Conservation (phyloP, 805 yeast species). For the Metschnikowia colocasiae region DNA sequence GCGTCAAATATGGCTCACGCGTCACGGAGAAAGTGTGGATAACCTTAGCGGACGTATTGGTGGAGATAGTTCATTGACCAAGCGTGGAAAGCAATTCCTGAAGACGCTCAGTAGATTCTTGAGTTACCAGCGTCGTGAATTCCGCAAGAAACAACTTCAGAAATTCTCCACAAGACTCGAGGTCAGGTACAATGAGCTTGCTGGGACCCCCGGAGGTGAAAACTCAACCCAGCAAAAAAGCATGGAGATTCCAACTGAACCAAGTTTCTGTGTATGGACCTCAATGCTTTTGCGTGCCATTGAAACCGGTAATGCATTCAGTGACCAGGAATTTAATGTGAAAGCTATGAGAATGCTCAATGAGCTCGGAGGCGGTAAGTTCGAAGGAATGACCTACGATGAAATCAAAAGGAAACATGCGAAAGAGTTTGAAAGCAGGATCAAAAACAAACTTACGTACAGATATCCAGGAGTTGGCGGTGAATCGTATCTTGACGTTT, state of each 20-base stretch:
- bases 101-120: slow-evolving; percentile 72
- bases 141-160: slow-evolving; percentile 58
- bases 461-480: slow-evolving; percentile 98
- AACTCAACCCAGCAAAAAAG: slow-evolving; percentile 12
- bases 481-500: slow-evolving; percentile 90
- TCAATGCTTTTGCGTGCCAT: slow-evolving; percentile 78
- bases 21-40: slow-evolving; percentile 91
- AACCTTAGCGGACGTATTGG: slow-evolving; percentile 86
- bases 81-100: slow-evolving; percentile 73
- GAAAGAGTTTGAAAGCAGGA: slow-evolving; percentile 71
- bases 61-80: slow-evolving; percentile 81
- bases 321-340: slow-evolving; percentile 68
- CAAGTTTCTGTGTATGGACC: slow-evolving; percentile 87
- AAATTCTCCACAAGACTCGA: slow-evolving; percentile 46
- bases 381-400: slow-evolving; percentile 88
- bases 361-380: slow-evolving; percentile 89
- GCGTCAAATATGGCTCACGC: slow-evolving; percentile 89
- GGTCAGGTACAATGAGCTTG: slow-evolving; percentile 35
- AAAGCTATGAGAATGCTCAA: slow-evolving; percentile 92
- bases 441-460: slow-evolving; percentile 74
- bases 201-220: slow-evolving; percentile 24
- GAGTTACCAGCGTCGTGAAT: slow-evolving; percentile 63
- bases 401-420: slow-evolving; percentile 75
- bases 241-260: slow-evolving; percentile 48
- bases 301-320: slow-evolving; percentile 73